Base-by-base conservation (phyloP, 805 yeast species). In the Candida endomychidarum region DNA sequence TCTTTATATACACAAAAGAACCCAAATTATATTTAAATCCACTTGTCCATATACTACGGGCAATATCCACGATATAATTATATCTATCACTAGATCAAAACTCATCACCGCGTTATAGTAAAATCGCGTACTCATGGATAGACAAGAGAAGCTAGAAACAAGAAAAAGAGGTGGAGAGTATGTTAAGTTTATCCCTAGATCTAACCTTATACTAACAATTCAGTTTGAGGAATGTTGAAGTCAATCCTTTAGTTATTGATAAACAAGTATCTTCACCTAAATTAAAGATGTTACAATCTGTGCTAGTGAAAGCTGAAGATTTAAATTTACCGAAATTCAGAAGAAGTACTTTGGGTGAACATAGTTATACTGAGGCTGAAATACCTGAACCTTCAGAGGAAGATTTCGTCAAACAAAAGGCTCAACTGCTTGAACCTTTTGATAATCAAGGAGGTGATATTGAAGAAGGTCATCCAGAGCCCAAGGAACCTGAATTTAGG, bases 121-220 rank as follows among this genome's bases (percentile, higher is more conserved):
- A 11, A 6, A 15, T 5, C 33, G 26, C 35, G 35, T 14, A 14
- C 15, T 20, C 18, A 38, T 38, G 42, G 34, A 22, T 20, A 40
- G 56, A 30, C 40, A 37, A 28, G 52, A 53, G 47, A 47, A 51
- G 41, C 44, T 54, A 19, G 63, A 66, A 43, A 53, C 67, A 27
- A 54, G 74, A 23, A 50, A 60, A 19, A 53, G 73, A 34, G 74
- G 74, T 17, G 60, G 72, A 16, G 73, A 69, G 73, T 67, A 68
- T 50, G 74, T 65, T 21, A 14, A 27, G 17, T 17, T n/a, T 4
- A 23, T 23, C 4, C 8, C 10, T 5, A 9, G 5, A 8, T 12
- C 5, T 9, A 26, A 10, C 6, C 12, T 8, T 17, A 12, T 34
- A 35, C 40, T 37, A 37, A 37, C 33, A 22, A 17, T 17, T 18